A percentile compares a stretch with the other conserved stretches of the same genome.
phyloP scores from a whole-genome alignment of 148 eudicot species.

The Nepenthes mirabilis region DNA sequence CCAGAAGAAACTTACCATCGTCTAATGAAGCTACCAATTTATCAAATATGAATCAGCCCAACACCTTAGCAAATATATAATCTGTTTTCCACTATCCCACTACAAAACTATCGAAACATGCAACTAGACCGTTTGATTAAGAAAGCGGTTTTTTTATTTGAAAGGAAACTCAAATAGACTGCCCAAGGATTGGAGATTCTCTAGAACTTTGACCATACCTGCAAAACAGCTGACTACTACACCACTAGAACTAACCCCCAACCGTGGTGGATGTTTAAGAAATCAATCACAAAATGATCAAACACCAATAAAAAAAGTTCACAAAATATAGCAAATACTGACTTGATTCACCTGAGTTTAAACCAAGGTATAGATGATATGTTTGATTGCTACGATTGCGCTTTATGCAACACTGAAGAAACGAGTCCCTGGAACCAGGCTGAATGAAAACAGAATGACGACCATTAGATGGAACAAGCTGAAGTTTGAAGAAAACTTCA shows the following conservation, averaged over 20 bases:
- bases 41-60: conserved; percentile 1
- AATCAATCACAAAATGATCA: too few relatives aligned
- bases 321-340: not conserved
- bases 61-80: not conserved
- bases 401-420: conserved; percentile 72
- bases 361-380: conserved; percentile 55
- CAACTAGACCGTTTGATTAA: not conserved
- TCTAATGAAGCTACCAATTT: conserved; percentile 46
- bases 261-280: too few relatives aligned
- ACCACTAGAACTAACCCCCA: not conserved
- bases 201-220: too few relatives aligned
- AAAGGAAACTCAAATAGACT: not conserved
- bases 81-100: not conserved
- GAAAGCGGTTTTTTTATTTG: too few relatives aligned
- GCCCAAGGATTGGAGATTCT: not conserved
- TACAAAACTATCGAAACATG: not conserved
- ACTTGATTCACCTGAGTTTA: conserved; percentile 37
- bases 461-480: too few relatives aligned
- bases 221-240: not conserved
- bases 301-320: not conserved
- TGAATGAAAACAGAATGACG: conserved; percentile 19
- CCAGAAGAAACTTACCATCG: conserved; percentile 76
- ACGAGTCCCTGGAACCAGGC: conserved; percentile 83
- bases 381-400: conserved; percentile 71
- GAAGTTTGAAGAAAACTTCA: too few relatives aligned